Percentiles rank a stretch among this genome's conserved stretches.
Evolutionary conservation across 805 yeast species (phyloP).

Genomic region (Huiozyma sinensis): DNA sequence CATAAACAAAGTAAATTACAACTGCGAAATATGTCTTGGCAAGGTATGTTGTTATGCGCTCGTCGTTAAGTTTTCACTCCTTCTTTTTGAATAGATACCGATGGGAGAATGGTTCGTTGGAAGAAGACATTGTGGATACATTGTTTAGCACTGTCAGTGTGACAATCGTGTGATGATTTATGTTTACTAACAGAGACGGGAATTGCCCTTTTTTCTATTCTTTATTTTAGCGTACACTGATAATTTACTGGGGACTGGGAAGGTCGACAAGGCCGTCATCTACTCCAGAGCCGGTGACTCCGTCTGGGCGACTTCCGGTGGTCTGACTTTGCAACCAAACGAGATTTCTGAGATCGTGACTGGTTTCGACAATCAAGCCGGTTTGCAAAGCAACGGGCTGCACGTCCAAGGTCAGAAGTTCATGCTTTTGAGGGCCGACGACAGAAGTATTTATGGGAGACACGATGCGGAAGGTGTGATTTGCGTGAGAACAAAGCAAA

Average conservation of each 20-base stretch:
- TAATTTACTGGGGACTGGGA: slow-evolving; percentile 76
- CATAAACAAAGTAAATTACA: not conserved
- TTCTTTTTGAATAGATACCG: no score
- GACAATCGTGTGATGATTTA: not conserved
- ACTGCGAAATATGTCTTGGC: slow-evolving; percentile 33
- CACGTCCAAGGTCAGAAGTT: slow-evolving; percentile 80
- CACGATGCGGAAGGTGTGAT: slow-evolving; percentile 80
- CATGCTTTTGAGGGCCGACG: slow-evolving; percentile 81
- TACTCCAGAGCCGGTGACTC: slow-evolving; percentile 93
- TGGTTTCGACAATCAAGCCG: slow-evolving; percentile 73
- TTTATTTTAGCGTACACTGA: slow-evolving; percentile 74
- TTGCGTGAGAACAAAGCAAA: slow-evolving; percentile 88
- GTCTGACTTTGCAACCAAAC: slow-evolving; percentile 48
- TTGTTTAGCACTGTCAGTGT: no score
- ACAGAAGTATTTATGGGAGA: slow-evolving; percentile 88
- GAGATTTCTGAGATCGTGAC: slow-evolving; percentile 67
- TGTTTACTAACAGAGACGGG: not conserved
- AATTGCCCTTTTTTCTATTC: not conserved
- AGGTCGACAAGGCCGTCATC: slow-evolving; percentile 84
- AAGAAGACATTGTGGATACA: not conserved
- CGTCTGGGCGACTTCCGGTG: slow-evolving; percentile 80
- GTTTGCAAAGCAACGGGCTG: slow-evolving; percentile 76
- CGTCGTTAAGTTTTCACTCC: no score
- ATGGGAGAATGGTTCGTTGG: not conserved
- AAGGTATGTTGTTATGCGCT: slow-evolving; percentile 28